Evolutionary conservation across 306 rosid species (phyloP).

Genomic region (Casuarina glauca): DNA sequence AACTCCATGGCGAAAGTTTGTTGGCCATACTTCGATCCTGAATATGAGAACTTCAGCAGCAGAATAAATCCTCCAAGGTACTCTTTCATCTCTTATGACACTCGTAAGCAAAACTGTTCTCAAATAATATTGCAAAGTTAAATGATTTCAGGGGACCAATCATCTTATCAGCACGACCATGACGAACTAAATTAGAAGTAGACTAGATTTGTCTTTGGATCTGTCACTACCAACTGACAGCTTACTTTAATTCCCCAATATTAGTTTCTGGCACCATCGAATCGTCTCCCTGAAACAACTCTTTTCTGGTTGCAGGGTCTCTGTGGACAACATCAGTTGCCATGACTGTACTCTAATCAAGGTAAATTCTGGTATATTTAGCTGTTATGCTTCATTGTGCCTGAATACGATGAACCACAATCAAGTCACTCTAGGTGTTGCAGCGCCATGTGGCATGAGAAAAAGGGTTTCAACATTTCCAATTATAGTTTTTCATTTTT

Average conservation of each 20-base stretch:
- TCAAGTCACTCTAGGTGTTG: not conserved
- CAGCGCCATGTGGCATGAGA: not conserved
- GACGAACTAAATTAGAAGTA: not conserved
- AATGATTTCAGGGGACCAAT: not conserved
- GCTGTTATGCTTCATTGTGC: not conserved
- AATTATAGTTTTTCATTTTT: not conserved
- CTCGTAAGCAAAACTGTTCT: not conserved
- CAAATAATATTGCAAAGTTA: not conserved
- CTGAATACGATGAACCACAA: not conserved
- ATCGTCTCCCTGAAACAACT: not conserved
- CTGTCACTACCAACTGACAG: not conserved
- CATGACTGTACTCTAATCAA: conserved; percentile 62
- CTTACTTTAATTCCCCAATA: not conserved
- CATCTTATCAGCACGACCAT: conserved; percentile 1
- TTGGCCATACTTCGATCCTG: conserved; percentile 90
- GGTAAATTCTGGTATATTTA: conserved; percentile 43
- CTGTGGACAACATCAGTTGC: conserved; percentile 66
- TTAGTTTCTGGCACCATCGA: not conserved
- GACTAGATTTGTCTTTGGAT: not conserved
- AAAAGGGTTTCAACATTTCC: not conserved
- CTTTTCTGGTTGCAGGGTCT: conserved; percentile 58
- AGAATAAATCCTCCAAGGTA: conserved; percentile 89
- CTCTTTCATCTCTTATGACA: not conserved
- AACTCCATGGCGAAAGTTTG: conserved; percentile 62
- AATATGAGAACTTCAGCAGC: conserved; percentile 75